These are phyloP conservation scores for Volvariella volvacea DNA, from an alignment of 1,284 basidiomycete genomes.

Conservation along the genomic window DNA sequence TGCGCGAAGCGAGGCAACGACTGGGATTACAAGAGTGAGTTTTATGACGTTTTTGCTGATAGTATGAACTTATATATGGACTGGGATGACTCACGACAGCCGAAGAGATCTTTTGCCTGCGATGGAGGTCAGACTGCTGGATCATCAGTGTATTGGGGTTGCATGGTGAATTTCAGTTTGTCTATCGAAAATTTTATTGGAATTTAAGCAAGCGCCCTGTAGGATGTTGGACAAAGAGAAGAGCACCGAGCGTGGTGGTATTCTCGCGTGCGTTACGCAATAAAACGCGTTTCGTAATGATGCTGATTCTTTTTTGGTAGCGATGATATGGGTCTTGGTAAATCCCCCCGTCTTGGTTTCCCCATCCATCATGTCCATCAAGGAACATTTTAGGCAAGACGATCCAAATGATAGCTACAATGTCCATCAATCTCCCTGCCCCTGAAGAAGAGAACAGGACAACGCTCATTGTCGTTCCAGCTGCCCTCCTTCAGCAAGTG, in stretches of 20 bases:
- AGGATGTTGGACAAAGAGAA: conserved; percentile 60
- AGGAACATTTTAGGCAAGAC: conserved; percentile 44
- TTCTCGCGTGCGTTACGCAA: conserved; percentile 52
- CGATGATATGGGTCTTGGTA: conserved; percentile 89
- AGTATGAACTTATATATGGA: conserved; percentile 4
- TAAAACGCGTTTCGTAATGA: conserved; percentile 3
- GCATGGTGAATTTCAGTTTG: conserved; percentile 40
- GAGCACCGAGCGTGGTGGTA: conserved; percentile 53
- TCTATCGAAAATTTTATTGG: conserved; percentile 12
- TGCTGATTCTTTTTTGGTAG: conserved; percentile 19
- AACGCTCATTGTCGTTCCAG: conserved; percentile 64
- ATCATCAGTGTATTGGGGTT: conserved; percentile 70
- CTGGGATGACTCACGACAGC: too few species aligned
- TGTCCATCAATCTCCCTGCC: conserved; percentile 51
- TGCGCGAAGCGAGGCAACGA: conserved; percentile 41
- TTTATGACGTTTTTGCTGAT: background rate
- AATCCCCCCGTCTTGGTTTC: background rate
- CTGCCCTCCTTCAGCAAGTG: conserved; percentile 60
- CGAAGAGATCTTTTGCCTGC: conserved; percentile 49
- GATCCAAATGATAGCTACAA: conserved; percentile 69
- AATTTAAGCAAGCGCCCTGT: too few species aligned
- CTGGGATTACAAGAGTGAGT: conserved; percentile 43
- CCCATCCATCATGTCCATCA: conserved; percentile 3
- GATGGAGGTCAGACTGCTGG: conserved; percentile 58
- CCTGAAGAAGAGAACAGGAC: conserved; percentile 38